Base-by-base conservation (phyloP, 768 basidiomycete genomes). In the Lyophyllum decastes region DNA sequence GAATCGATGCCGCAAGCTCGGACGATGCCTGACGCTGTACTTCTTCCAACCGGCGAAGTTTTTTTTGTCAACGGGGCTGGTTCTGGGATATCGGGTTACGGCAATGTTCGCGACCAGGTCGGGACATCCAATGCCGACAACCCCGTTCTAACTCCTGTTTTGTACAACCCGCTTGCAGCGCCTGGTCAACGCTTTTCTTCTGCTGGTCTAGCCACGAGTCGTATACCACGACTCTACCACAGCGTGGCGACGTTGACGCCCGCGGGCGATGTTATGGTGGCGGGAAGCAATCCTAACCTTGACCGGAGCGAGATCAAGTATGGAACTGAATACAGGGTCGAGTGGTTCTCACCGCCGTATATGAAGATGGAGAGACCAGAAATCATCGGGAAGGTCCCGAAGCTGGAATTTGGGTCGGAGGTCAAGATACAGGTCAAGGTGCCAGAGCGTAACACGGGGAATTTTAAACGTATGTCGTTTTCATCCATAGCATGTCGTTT, bases 301-400 rank as follows among this genome's bases (percentile, higher is more conserved):
- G 90, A 93, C 69, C 76, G 89, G 52, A 91, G 87, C 63, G 87
- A 85, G 63, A 64, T 83, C 41, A 76, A 76, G 67, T 95, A 90
- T 67, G 86, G 87, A 27, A 94, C 93, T 17, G 92, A 96, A 70
- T 96, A 95, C 69, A 80, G 93, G 49, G 89, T 94, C 30, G 95
- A 97, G 68, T 87, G 88, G 81, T 78, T 96, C 61, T 80, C 79
- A 52, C 95, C 96, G 0, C 88, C 90, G 25, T 98, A 96, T 67
- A 86, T 91, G 84, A 68, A 71, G 24, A 72, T 71, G 63, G 66
- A 78, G 12, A 81, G 93, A 33, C 94, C 90, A 5, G 67, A 72
- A 48, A 77, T 88, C 33, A 44, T 68, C 4, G 63, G 59, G 19
- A 58, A 64, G 12, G 70, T 81, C 1, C 64, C 68, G 27, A 68